phyloP scores from a whole-genome alignment of 2,329 filamentous ascomycete species.

The Diplodia sapinea region DNA sequence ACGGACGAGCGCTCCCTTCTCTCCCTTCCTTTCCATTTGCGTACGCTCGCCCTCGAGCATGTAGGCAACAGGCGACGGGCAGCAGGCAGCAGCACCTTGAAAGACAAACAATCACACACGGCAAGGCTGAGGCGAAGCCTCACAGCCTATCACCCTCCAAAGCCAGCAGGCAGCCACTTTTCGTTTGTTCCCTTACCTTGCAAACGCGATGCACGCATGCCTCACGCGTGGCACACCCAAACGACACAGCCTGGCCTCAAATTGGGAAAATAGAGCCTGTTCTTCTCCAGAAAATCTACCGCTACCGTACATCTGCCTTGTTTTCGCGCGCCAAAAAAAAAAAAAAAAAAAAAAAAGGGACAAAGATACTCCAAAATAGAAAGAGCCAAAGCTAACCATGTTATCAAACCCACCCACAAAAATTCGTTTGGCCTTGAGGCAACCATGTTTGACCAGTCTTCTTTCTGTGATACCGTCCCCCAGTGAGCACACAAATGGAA shows the following conservation, averaged over 20 bases:
- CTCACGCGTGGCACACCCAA: background rate
- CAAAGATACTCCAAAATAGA: background rate
- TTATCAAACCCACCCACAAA: background rate
- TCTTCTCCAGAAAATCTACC: slow-evolving; percentile 15
- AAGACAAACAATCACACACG: too few species aligned
- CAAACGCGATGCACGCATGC: background rate
- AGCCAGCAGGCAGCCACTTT: background rate
- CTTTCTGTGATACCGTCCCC: background rate
- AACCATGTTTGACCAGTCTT: slow-evolving; percentile 20
- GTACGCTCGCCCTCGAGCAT: too few species aligned
- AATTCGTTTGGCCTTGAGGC: slow-evolving; percentile 23
- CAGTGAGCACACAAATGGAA: background rate
- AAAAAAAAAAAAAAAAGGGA: too few species aligned
- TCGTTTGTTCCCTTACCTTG: too few species aligned
- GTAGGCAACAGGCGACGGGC: too few species aligned
- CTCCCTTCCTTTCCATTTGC: background rate
- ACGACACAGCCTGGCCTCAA: background rate
- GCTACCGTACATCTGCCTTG: slow-evolving; percentile 4
- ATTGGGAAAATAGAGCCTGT: background rate
- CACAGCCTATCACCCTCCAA: too few species aligned
- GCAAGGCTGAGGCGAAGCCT: too few species aligned
- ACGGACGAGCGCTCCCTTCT: background rate
- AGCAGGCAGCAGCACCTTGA: too few species aligned
- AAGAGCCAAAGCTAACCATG: background rate
- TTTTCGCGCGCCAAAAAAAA: background rate